phyloP scores from a whole-genome alignment of 2,329 filamentous ascomycete species.

The Chaetothyriales sp. region DNA sequence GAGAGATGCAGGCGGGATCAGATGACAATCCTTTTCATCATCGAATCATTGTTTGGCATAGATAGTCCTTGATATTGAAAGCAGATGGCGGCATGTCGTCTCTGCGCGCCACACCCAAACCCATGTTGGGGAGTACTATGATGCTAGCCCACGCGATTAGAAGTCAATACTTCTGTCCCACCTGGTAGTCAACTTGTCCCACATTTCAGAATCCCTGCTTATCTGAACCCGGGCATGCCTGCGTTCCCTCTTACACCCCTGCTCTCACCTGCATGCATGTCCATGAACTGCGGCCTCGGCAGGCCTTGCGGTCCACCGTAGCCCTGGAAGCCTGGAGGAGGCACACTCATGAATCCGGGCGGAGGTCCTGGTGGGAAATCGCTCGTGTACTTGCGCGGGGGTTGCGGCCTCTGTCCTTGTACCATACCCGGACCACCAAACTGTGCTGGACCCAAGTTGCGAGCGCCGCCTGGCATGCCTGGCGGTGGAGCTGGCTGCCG shows the following conservation, averaged over 20 bases:
- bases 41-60: background rate
- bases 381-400: conserved; percentile 17
- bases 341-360: conserved; percentile 32
- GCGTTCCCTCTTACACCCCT: conserved; percentile 23
- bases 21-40: background rate
- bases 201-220: background rate
- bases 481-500: conserved; percentile 13
- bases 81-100: background rate
- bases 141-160: background rate
- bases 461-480: conserved; percentile 9
- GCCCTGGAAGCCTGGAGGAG: conserved; percentile 27
- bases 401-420: conserved; percentile 1
- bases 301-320: conserved; percentile 22
- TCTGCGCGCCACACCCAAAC: background rate
- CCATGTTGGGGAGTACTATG: background rate
- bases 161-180: background rate
- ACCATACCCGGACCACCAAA: background rate
- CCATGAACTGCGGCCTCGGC: conserved; percentile 24
- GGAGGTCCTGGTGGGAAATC: conserved; percentile 26
- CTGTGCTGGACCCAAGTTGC: background rate
- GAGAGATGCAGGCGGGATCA: background rate
- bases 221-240: background rate
- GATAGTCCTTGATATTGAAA: background rate
- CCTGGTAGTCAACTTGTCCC: background rate
- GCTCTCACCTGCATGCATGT: conserved; percentile 29